phyloP scores from a whole-genome alignment of 225 moss, liverwort and hornwort species.

The Bryum argenteum region DNA sequence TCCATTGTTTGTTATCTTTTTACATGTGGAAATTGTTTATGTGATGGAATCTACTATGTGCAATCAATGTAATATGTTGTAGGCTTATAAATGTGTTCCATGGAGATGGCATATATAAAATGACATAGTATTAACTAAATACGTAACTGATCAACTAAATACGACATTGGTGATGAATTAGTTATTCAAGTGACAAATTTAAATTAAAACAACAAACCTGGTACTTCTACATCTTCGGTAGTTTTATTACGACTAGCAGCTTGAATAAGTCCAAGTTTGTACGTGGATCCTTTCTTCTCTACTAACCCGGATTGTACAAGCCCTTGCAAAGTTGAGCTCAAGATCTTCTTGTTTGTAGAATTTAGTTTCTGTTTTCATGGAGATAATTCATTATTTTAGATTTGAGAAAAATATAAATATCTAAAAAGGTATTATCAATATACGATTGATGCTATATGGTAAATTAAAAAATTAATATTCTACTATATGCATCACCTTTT shows the following conservation, averaged over 20 bases:
- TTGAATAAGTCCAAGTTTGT: slow-evolving; percentile 16
- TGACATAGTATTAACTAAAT: too few relatives aligned
- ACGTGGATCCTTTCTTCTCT: not conserved
- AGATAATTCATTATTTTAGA: not conserved
- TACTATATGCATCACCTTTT: not conserved
- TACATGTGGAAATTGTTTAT: too few relatives aligned
- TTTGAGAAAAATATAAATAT: not conserved
- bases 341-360: not conserved
- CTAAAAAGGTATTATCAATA: not conserved
- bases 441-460: not conserved
- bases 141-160: too few relatives aligned
- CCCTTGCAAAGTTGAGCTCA: slow-evolving; percentile 18
- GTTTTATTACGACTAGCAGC: not conserved
- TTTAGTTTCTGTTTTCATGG: slow-evolving; percentile 5
- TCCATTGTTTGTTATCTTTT: too few relatives aligned
- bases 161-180: too few relatives aligned
- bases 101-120: too few relatives aligned
- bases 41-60: too few relatives aligned
- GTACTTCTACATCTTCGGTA: not conserved
- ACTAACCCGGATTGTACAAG: slow-evolving; percentile 11
- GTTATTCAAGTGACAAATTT: not conserved
- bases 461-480: not conserved
- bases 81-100: too few relatives aligned
- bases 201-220: not conserved
- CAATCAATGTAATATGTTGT: too few relatives aligned